A percentile compares a stretch with the other conserved stretches of the same genome.
Evolutionary conservation across 108 stramenopile genomes (phyloP).

Genomic region (Thalassiosira profunda): DNA sequence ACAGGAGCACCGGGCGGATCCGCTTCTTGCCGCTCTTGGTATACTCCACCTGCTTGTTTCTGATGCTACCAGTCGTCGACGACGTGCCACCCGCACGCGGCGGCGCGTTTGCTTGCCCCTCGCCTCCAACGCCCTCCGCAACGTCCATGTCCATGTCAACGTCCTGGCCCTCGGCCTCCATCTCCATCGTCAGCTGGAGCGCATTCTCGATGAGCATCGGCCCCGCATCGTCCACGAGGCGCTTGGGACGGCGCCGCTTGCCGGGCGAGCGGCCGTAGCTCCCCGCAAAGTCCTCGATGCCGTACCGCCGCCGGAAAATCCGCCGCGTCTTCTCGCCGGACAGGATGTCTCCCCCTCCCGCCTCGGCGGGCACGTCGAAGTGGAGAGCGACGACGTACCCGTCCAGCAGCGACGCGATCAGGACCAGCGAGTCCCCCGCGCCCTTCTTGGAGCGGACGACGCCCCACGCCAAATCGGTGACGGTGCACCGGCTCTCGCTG

Average conservation of each 20-base stretch:
- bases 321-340: constrained; percentile 51
- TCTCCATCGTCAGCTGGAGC: constrained; percentile 76
- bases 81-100: no score
- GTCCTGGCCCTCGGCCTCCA: constrained; percentile 35
- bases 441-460: constrained; percentile 29
- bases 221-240: constrained; percentile 72
- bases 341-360: constrained; percentile 63
- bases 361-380: constrained; percentile 74
- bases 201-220: constrained; percentile 89
- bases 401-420: constrained; percentile 84
- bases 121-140: constrained; percentile 11
- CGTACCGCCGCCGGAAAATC: constrained; percentile 82
- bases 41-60: constrained; percentile 21
- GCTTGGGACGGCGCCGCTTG: constrained; percentile 28
- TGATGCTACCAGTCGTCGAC: constrained; percentile 13
- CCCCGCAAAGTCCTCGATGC: constrained; percentile 66
- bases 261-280: constrained; percentile 14
- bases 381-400: constrained; percentile 81
- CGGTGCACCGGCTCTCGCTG: constrained; percentile 82
- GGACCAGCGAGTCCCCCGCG: constrained; percentile 42
- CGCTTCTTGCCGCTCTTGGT: constrained; percentile 71
- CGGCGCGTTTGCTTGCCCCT: constrained; percentile 1
- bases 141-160: constrained; percentile 29
- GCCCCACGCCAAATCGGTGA: constrained; percentile 88
- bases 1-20: constrained; percentile 61